phyloP scores from a whole-genome alignment of 2,329 filamentous ascomycete species.

The Cephalotrichum gorgonifer region DNA sequence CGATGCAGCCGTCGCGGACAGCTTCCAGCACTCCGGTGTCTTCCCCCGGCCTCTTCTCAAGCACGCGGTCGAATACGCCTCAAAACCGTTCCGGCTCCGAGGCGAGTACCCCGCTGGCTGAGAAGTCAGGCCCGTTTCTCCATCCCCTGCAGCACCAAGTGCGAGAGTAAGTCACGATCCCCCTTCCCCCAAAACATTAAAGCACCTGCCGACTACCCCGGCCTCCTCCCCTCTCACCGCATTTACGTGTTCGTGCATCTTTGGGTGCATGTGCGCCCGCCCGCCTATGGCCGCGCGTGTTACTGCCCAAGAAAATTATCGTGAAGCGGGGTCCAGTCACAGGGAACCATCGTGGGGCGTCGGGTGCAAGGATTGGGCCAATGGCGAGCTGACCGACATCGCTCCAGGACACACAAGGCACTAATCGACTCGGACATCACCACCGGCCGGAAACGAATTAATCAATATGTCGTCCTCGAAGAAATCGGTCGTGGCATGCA shows the following conservation, averaged over 20 bases:
- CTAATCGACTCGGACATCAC: constrained; percentile 81
- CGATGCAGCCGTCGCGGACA: constrained; percentile 19
- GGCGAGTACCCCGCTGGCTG: constrained; percentile 37
- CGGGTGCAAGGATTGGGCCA: neutral
- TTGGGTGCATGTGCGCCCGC: neutral
- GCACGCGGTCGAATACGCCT: constrained; percentile 18
- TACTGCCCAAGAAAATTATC: constrained; percentile 5
- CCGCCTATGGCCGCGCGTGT: neutral
- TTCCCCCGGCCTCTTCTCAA: constrained; percentile 49
- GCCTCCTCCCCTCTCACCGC: neutral
- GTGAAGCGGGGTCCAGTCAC: constrained; percentile 4
- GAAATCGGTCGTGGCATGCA: constrained; percentile 94
- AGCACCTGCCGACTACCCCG: no score
- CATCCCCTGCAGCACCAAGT: constrained; percentile 67
- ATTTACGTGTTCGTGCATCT: neutral
- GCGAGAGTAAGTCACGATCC: constrained; percentile 52
- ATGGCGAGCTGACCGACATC: constrained; percentile 3
- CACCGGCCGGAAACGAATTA: constrained; percentile 91
- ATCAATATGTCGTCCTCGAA: constrained; percentile 94
- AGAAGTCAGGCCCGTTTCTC: constrained; percentile 45
- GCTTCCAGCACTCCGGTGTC: constrained; percentile 48
- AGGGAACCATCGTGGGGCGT: neutral
- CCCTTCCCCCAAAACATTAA: no score
- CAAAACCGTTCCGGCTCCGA: constrained; percentile 36
- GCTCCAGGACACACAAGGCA: constrained; percentile 68